Conservation (phyloP, 2,329 filamentous ascomycete species). For the Chrysoporthe deuterocubensis region DNA sequence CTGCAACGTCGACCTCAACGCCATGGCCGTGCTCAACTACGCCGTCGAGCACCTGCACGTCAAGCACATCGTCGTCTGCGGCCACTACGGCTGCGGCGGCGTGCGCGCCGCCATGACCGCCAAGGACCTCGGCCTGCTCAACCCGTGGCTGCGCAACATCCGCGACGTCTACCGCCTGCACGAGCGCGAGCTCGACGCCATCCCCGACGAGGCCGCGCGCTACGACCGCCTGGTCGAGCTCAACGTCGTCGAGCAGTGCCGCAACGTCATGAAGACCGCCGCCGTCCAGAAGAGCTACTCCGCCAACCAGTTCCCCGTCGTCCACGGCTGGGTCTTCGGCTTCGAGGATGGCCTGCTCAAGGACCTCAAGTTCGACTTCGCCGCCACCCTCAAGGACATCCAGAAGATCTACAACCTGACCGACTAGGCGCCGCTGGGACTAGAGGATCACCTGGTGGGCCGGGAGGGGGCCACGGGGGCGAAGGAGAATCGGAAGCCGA, state of each 20-base stretch:
- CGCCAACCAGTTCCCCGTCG: constrained; percentile 67
- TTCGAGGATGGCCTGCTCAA: constrained; percentile 69
- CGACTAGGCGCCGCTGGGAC: constrained; percentile 9
- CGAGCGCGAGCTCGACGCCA: constrained; percentile 69
- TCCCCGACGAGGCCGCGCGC: constrained; percentile 61
- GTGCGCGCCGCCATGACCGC: constrained; percentile 76
- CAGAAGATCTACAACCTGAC: constrained; percentile 65
- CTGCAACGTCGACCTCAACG: constrained; percentile 77
- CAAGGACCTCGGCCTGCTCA: constrained; percentile 70
- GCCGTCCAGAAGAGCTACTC: constrained; percentile 74
- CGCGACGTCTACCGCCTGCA: constrained; percentile 75
- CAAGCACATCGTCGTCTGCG: constrained; percentile 80
- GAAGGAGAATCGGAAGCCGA: too few species aligned
- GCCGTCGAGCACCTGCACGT: constrained; percentile 80
- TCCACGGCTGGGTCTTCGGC: constrained; percentile 76
- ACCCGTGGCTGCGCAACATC: constrained; percentile 76
- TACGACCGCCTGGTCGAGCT: constrained; percentile 78
- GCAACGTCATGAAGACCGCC: constrained; percentile 78
- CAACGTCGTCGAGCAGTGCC: constrained; percentile 79
- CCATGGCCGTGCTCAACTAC: constrained; percentile 83
- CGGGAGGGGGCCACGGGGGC: neutral
- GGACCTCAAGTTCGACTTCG: constrained; percentile 62
- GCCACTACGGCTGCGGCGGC: constrained; percentile 78
- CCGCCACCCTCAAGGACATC: constrained; percentile 53
- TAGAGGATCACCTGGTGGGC: neutral